Conservation (phyloP, 768 basidiomycete genomes). For the Suillus decipiens region DNA sequence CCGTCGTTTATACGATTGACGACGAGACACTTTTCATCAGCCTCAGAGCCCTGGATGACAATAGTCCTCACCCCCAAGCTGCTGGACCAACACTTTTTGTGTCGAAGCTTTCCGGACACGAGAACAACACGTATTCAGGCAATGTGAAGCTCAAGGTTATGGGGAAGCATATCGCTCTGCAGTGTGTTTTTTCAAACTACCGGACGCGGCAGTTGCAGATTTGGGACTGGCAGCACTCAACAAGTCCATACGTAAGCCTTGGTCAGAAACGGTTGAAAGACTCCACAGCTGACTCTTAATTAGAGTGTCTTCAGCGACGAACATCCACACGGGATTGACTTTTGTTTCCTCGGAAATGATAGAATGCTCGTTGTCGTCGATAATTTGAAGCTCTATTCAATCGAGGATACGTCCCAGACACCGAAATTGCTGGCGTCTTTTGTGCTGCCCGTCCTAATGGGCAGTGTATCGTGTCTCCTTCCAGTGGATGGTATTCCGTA, state of each 20-base stretch:
- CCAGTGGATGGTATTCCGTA: not conserved
- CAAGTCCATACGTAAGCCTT: not conserved
- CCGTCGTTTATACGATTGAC: not conserved
- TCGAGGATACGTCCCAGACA: not conserved
- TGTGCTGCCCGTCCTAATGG: not conserved
- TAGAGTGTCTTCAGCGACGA: not conserved
- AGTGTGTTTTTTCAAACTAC: not conserved
- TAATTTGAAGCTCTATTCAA: not conserved
- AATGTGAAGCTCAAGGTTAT: not conserved
- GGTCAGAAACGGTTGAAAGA: not conserved
- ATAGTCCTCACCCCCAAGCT: not conserved
- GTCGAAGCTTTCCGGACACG: not conserved
- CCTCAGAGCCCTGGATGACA: not conserved
- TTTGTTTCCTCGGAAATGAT: not conserved
- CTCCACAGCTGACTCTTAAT: not conserved
- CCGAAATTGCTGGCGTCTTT: not conserved
- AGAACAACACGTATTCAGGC: too few species aligned
- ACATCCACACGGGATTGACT: accelerated
- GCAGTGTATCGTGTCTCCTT: not conserved
- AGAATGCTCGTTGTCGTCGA: not conserved
- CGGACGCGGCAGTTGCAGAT: not conserved
- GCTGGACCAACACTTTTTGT: not conserved
- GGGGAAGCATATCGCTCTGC: not conserved
- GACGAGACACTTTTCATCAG: not conserved
- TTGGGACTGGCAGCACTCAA: not conserved